These are phyloP conservation scores for Ceratocystis destructans DNA, from an alignment of 2,329 filamentous ascomycete species.

Conservation along the genomic window DNA sequence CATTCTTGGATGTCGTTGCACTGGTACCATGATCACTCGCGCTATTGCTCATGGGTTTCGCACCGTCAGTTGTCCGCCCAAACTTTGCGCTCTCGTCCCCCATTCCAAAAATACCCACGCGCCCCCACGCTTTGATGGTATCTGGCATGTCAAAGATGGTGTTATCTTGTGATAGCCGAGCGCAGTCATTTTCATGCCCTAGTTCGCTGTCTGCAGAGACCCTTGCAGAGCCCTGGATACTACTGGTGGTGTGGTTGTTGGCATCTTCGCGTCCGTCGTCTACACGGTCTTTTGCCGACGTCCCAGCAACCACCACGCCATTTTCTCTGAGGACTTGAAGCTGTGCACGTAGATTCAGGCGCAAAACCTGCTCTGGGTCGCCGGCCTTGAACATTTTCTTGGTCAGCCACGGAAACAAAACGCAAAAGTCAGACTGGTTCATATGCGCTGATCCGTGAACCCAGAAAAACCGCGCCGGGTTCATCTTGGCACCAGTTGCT, in stretches of 20 bases:
- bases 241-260: slow-evolving; percentile 16
- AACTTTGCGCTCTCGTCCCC: slow-evolving; percentile 17
- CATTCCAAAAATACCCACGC: slow-evolving; percentile 16
- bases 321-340: slow-evolving; percentile 43
- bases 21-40: background rate
- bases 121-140: slow-evolving; percentile 11
- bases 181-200: slow-evolving; percentile 17
- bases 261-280: slow-evolving; percentile 29
- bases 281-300: slow-evolving; percentile 35
- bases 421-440: slow-evolving; percentile 69
- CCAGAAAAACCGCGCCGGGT: slow-evolving; percentile 59
- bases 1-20: background rate
- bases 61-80: slow-evolving; percentile 13
- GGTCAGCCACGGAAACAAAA: slow-evolving; percentile 62
- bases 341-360: slow-evolving; percentile 45
- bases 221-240: slow-evolving; percentile 16
- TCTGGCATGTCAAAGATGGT: slow-evolving; percentile 35
- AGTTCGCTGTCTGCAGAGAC: background rate
- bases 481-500: slow-evolving; percentile 24
- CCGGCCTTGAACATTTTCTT: slow-evolving; percentile 43
- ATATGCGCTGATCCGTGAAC: slow-evolving; percentile 62
- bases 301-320: slow-evolving; percentile 36
- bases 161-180: slow-evolving; percentile 29
- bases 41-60: background rate
- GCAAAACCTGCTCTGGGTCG: slow-evolving; percentile 44